Evolutionary conservation across 179 eudicot species (phyloP).

Genomic region (Dionaea muscipula): DNA sequence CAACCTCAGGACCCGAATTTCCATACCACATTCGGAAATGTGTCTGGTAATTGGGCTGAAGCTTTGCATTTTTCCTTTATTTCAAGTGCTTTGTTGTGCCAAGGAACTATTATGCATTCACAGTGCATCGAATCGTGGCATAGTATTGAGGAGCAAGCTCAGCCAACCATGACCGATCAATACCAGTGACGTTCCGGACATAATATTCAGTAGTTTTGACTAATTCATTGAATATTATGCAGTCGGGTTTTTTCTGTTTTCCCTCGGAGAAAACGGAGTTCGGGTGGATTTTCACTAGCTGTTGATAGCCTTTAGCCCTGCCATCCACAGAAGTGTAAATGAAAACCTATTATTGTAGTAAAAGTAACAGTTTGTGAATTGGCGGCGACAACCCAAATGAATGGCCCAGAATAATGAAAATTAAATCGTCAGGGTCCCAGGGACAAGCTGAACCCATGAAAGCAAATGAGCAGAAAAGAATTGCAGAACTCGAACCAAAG

Average conservation of each 20-base stretch:
- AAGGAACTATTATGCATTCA: too few species aligned
- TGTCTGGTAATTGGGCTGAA: too few species aligned
- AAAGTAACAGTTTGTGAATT: background rate
- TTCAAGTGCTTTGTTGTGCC: too few species aligned
- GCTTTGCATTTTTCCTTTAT: too few species aligned
- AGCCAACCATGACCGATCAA: constrained; percentile 82
- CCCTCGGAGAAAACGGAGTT: constrained; percentile 56
- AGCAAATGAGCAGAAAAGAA: background rate
- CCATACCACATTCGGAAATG: too few species aligned
- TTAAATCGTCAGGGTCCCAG: too few species aligned
- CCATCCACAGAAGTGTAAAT: constrained; percentile 2
- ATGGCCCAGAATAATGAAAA: background rate
- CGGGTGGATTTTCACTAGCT: constrained; percentile 79
- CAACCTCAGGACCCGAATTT: too few species aligned
- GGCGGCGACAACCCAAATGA: background rate
- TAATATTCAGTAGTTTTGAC: constrained; percentile 60
- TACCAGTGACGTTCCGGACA: constrained; percentile 57
- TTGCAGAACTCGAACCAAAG: background rate
- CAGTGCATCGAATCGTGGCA: too few species aligned
- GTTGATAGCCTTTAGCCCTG: constrained; percentile 73
- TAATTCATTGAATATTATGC: constrained; percentile 63
- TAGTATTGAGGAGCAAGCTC: constrained; percentile 74
- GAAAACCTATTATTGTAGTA: background rate
- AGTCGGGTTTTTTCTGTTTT: constrained; percentile 74
- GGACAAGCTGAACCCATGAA: background rate